These are phyloP conservation scores for Carex arenaria DNA, from an alignment of 202 grass and related monocot genomes.

Conservation along the genomic window DNA sequence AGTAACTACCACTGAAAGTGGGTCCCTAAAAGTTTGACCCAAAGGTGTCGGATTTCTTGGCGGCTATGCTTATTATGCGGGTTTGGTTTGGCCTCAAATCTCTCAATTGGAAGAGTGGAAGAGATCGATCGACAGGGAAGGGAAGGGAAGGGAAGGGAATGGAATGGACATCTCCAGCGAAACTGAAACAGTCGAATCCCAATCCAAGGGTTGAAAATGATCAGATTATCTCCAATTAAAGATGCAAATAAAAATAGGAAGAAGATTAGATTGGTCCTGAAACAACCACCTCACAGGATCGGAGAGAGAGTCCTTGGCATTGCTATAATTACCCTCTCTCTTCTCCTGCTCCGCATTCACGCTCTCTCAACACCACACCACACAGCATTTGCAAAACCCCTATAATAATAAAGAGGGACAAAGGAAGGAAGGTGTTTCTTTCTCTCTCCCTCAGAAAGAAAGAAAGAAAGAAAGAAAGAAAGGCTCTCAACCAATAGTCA, in stretches of 20 bases:
- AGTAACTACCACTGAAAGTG: neutral
- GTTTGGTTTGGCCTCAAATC: no score
- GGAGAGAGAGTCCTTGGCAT: no score
- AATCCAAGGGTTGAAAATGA: neutral
- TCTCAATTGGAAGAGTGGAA: no score
- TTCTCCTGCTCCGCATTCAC: neutral
- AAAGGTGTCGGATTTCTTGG: neutral
- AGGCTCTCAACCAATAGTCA: neutral
- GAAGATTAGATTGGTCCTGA: neutral
- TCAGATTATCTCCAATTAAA: neutral
- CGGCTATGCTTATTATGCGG: neutral
- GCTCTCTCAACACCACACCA: constrained; percentile 10
- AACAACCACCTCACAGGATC: neutral
- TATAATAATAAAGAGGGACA: neutral
- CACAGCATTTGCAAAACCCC: neutral
- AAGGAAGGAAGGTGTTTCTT: neutral
- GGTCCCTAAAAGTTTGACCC: neutral
- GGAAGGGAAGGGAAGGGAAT: no score
- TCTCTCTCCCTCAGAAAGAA: no score
- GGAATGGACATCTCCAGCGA: neutral
- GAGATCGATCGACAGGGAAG: no score
- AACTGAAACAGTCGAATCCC: neutral
- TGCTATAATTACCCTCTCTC: constrained; percentile 18
- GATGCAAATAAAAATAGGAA: neutral
- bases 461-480: neutral